Conservation (phyloP, 1,139 yeast species). For the Cylindricascospora bacillispora region DNA sequence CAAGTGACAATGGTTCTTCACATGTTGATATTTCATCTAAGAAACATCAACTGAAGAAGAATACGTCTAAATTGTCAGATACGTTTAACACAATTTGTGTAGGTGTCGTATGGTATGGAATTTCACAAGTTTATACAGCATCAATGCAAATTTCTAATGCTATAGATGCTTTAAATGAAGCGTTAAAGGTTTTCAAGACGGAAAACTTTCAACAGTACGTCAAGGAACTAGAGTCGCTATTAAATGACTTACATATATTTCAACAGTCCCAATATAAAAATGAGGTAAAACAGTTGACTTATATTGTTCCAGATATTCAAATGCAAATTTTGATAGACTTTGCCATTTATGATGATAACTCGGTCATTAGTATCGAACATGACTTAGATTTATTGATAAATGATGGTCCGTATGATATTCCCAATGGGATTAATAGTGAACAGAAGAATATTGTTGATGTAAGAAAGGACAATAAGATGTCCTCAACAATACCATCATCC, state of each 20-base stretch:
- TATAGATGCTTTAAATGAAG: constrained; percentile 12
- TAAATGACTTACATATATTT: constrained; percentile 1
- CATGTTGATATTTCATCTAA: not conserved
- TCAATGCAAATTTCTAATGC: constrained; percentile 13
- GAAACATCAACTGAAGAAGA: too few relatives aligned
- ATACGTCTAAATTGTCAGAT: constrained; percentile 1
- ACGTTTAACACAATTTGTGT: constrained; percentile 11
- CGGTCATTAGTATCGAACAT: too few relatives aligned
- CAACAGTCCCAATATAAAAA: constrained; percentile 3
- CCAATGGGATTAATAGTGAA: too few relatives aligned
- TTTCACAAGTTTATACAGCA: constrained; percentile 17
- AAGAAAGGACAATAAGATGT: not conserved
- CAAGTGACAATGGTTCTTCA: constrained; percentile 1
- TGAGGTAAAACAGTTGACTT: not conserved
- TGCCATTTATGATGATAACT: not conserved
- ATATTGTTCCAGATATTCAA: not conserved
- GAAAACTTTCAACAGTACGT: constrained; percentile 10
- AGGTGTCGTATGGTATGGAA: constrained; percentile 21
- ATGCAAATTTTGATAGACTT: not conserved
- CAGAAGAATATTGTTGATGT: too few relatives aligned
- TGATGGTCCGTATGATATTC: too few relatives aligned
- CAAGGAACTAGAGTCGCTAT: constrained; percentile 7
- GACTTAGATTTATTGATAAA: too few relatives aligned
- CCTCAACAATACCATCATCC: too few relatives aligned
- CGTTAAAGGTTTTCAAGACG: constrained; percentile 10